phyloP scores from a whole-genome alignment of 2,329 filamentous ascomycete species.

The Phoma sp. region DNA sequence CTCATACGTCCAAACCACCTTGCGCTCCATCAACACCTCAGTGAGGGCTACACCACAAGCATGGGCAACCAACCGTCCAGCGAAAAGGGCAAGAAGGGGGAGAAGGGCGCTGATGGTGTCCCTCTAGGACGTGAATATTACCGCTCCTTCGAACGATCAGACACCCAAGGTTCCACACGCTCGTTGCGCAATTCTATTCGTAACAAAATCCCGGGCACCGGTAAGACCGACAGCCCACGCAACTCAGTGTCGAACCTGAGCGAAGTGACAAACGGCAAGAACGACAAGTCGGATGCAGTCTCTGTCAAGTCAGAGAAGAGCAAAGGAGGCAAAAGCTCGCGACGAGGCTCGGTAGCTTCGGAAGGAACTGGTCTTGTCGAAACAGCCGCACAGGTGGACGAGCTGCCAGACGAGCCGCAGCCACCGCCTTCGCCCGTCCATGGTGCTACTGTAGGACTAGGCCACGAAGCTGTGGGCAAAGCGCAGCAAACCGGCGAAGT shows the following conservation, averaged over 20 bases:
- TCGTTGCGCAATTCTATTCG: conserved; percentile 82
- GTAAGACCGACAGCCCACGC: conserved; percentile 79
- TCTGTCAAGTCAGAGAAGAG: conserved; percentile 77
- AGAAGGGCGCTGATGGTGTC: conserved; percentile 59
- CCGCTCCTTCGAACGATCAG: conserved; percentile 88
- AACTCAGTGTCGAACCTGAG: conserved; percentile 69
- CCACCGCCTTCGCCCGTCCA: conserved; percentile 86
- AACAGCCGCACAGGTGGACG: conserved; percentile 42
- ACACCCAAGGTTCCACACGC: conserved; percentile 89
- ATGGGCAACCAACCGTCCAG: conserved; percentile 83
- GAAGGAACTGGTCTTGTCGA: conserved; percentile 39
- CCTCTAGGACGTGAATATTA: conserved; percentile 74
- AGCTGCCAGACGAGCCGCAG: conserved; percentile 44
- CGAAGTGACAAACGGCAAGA: conserved; percentile 53
- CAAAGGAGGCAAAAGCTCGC: conserved; percentile 49
- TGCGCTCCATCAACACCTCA: conserved; percentile 11
- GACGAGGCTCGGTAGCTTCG: conserved; percentile 45
- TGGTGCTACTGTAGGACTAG: conserved; percentile 73
- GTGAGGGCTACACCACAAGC: conserved; percentile 46
- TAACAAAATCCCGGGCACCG: conserved; percentile 82
- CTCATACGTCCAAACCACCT: conserved; percentile 12
- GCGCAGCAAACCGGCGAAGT: conserved; percentile 90
- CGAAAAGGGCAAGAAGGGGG: conserved; percentile 54
- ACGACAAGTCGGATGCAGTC: conserved; percentile 74
- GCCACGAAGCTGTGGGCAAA: conserved; percentile 77